Evolutionary conservation across 2,329 filamentous ascomycete genomes (phyloP).

Genomic region (Colletotrichum sp.): DNA sequence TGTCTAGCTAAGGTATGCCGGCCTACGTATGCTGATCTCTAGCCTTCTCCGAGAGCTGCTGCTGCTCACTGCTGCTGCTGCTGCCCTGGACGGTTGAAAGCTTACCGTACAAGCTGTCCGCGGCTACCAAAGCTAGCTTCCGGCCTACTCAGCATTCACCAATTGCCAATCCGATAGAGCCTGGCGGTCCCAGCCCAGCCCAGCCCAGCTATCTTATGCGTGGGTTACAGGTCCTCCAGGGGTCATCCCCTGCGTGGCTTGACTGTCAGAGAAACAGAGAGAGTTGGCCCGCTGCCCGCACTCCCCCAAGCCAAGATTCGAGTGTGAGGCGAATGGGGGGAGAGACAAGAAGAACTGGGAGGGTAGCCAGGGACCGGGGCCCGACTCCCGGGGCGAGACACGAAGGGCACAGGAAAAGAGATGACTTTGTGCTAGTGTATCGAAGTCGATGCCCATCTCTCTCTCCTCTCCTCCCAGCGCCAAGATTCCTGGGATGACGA

Average conservation of each 20-base stretch:
- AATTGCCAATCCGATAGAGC: not conserved
- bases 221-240: slow-evolving; percentile 8
- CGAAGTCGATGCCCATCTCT: not conserved
- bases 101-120: not conserved
- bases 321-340: not conserved
- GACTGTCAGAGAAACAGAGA: not conserved
- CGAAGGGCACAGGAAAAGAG: not conserved
- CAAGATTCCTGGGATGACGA: slow-evolving; percentile 7
- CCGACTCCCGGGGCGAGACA: not conserved
- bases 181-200: not conserved
- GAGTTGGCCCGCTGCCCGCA: not conserved
- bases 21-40: not conserved
- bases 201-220: not conserved
- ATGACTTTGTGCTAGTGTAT: slow-evolving; percentile 15
- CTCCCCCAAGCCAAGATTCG: slow-evolving; percentile 12
- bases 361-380: not conserved
- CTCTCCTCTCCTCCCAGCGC: not conserved
- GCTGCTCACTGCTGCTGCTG: not conserved
- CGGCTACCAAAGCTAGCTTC: not conserved
- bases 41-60: not conserved
- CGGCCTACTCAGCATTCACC: not conserved
- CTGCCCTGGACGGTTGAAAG: not conserved
- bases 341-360: not conserved
- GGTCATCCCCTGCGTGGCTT: slow-evolving; percentile 6
- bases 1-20: slow-evolving; percentile 7